Evolutionary conservation across 805 yeast species (phyloP).

Genomic region (Tetrapisispora pingtungensis): DNA sequence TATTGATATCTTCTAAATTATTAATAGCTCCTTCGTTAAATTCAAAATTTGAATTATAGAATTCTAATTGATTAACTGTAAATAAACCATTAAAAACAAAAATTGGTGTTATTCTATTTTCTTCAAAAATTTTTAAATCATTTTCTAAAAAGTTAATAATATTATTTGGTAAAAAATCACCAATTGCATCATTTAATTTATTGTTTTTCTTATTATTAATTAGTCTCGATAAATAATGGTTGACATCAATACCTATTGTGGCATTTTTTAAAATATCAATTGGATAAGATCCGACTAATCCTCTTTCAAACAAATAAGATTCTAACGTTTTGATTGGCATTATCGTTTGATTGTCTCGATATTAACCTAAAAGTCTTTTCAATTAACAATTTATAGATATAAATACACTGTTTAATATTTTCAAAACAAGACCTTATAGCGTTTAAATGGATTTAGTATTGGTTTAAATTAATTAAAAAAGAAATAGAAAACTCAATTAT

Average conservation of each 20-base stretch:
- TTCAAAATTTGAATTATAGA: slow-evolving; percentile 9
- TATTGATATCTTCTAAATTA: not conserved
- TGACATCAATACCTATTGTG: slow-evolving; percentile 74
- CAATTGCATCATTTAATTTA: slow-evolving; percentile 62
- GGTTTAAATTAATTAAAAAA: too few relatives aligned
- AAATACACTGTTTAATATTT: too few relatives aligned
- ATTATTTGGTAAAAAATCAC: slow-evolving; percentile 61
- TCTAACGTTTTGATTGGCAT: slow-evolving; percentile 51
- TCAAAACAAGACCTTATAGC: too few relatives aligned
- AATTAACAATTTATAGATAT: too few relatives aligned
- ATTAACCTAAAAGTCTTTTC: too few relatives aligned
- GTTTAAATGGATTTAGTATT: too few relatives aligned
- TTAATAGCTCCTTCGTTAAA: not conserved
- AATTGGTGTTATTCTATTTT: slow-evolving; percentile 60
- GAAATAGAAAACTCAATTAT: too few relatives aligned
- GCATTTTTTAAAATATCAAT: slow-evolving; percentile 56
- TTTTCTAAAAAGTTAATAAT: slow-evolving; percentile 45
- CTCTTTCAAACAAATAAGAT: slow-evolving; percentile 56
- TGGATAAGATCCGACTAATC: slow-evolving; percentile 49
- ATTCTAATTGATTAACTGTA: slow-evolving; percentile 29
- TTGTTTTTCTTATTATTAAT: slow-evolving; percentile 49
- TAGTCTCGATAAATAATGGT: slow-evolving; percentile 60
- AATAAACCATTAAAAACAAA: slow-evolving; percentile 68
- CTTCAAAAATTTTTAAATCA: slow-evolving; percentile 52
- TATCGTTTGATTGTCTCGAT: not conserved